Percentiles rank a stretch among this genome's conserved stretches.
phyloP scores from a whole-genome alignment of 176 grass and related monocot genomes.

The Chrysopogon serrulatus region DNA sequence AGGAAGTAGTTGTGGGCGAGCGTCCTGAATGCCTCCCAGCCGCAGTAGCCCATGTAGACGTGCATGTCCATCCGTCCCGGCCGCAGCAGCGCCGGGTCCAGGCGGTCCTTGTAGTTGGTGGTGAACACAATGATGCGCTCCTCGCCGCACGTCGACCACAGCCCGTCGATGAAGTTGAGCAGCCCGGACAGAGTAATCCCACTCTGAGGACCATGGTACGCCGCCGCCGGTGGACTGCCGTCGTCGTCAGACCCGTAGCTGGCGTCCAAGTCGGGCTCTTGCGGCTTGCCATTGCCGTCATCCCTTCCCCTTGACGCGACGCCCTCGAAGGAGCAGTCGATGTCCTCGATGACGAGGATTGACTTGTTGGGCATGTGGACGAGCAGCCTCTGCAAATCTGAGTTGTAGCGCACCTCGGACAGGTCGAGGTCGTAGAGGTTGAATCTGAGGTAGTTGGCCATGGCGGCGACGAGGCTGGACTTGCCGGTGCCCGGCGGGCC shows the following conservation, averaged over 20 bases:
- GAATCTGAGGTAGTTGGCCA: conserved; percentile 73
- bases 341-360: conserved; percentile 62
- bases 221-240: too few species aligned
- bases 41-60: too few species aligned
- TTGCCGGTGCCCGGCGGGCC: conserved; percentile 65
- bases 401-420: conserved; percentile 51
- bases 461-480: conserved; percentile 70
- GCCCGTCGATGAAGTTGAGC: conserved; percentile 46
- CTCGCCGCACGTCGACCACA: conserved; percentile 63
- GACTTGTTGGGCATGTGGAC: conserved; percentile 50
- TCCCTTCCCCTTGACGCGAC: too few species aligned
- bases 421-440: conserved; percentile 79
- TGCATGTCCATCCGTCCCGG: too few species aligned
- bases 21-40: too few species aligned
- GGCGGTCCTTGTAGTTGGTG: too few species aligned
- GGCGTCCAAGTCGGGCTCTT: too few species aligned
- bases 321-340: conserved; percentile 77
- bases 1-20: too few species aligned
- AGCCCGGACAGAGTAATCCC: conserved; percentile 52
- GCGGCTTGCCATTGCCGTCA: too few species aligned
- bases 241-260: too few species aligned
- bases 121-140: conserved; percentile 70
- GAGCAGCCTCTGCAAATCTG: conserved; percentile 46
- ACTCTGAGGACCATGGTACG: too few species aligned
- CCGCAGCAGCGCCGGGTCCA: too few species aligned